Evolutionary conservation across 768 basidiomycete species (phyloP), one percentile per base, ranked within the genome.

Genomic region (Vararia minispora): DNA sequence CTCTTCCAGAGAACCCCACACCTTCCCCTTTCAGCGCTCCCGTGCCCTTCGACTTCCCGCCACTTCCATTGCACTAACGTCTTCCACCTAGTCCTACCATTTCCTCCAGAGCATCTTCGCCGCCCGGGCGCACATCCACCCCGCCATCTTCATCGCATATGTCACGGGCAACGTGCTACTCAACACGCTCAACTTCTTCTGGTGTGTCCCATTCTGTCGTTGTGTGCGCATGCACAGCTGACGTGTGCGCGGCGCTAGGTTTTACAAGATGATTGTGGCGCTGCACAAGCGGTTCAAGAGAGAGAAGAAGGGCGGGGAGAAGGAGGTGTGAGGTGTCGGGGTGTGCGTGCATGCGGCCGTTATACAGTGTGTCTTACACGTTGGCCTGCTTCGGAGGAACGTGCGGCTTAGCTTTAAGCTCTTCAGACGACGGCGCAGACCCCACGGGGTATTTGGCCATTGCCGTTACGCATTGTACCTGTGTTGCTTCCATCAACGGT

Each of bases 101-200:
- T 87, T 90, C 61, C 68, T 73, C 48, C 52, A 64, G 12, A 78
- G 76, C 0, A 56, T 90, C 45, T 62, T 65, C 43, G 56, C 60
- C 17, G 71, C 73, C n/a, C 65, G 72, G 35, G 58, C 68, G 37
- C 54, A 74, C 27, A 63, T 87, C 23, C 67, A 79, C 2, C n/a
- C 40, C n/a, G 34, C 39, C 14, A 43, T 66, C 30, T 40, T 62
- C 21, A 74, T 77, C 41, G 51, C 71, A 12, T 80, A 74, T 40
- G 66, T 69, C 2, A 29, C 52, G 4, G 81, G 76, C 13, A 87
- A 85, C 50, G 40, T 82, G 24, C 51, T 76, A 24, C 62, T 91
- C 8, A 78, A 87, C 48, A 62, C 65, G 3, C 63, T 92, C 17
- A 92, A 91, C 56, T 76, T 77, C 68, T 66, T 79, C 49, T 89